phyloP scores from a whole-genome alignment of 108 stramenopile genomes.

The Mayamaea pseudoterrestris region DNA sequence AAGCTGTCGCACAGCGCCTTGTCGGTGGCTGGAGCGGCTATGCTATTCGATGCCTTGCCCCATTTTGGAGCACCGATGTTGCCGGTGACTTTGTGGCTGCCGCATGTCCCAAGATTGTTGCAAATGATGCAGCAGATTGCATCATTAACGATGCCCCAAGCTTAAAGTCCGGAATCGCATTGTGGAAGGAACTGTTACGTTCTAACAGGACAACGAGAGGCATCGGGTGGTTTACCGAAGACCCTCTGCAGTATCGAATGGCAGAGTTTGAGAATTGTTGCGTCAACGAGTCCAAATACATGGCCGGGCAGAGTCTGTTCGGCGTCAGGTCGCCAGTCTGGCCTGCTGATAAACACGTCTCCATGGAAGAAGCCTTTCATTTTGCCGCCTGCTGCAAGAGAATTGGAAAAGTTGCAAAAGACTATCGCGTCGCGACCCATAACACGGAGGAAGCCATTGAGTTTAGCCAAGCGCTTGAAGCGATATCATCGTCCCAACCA shows the following conservation, averaged over 20 bases:
- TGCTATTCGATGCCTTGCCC: constrained; percentile 62
- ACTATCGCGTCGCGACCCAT: too few relatives aligned
- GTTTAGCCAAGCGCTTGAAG: constrained; percentile 9
- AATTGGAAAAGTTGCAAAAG: constrained; percentile 56
- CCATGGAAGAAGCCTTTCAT: constrained; percentile 61
- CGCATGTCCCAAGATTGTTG: constrained; percentile 69
- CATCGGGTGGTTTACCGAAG: constrained; percentile 59
- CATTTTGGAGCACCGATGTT: constrained; percentile 77
- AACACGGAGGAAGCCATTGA: constrained; percentile 25
- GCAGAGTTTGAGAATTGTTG: constrained; percentile 67
- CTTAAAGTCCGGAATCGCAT: constrained; percentile 64
- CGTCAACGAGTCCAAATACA: constrained; percentile 15
- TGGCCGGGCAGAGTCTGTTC: background rate
- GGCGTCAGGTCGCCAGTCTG: constrained; percentile 41
- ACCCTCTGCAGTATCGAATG: constrained; percentile 63
- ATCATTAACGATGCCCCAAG: constrained; percentile 76
- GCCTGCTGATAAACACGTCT: constrained; percentile 70
- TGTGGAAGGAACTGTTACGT: constrained; percentile 56
- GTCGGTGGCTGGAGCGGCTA: constrained; percentile 76
- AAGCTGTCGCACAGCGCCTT: constrained; percentile 69
- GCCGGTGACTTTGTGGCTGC: constrained; percentile 64
- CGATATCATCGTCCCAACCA: background rate
- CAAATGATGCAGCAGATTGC: constrained; percentile 71
- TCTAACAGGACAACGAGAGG: constrained; percentile 28
- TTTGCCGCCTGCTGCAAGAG: constrained; percentile 75